These are phyloP conservation scores for Candida sanyiensis DNA, from an alignment of 805 yeast genomes.

Conservation along the genomic window DNA sequence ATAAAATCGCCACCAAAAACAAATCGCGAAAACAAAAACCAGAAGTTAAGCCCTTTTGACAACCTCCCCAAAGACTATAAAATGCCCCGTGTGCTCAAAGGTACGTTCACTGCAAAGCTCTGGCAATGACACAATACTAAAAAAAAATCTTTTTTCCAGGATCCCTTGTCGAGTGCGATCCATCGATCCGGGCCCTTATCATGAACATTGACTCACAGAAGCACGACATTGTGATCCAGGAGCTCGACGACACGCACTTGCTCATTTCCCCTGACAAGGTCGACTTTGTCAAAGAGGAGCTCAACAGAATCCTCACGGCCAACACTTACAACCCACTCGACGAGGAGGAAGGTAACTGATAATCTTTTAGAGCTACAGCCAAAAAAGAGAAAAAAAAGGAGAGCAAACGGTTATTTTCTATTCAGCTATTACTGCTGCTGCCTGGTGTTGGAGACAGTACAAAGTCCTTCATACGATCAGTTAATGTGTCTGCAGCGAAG, in stretches of 20 bases:
- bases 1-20: no score
- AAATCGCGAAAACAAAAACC: no score
- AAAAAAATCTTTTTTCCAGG: slow-evolving; percentile 17
- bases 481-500: slow-evolving; percentile 23
- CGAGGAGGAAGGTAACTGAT: slow-evolving; percentile 48
- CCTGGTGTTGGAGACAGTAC: no score
- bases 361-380: no score
- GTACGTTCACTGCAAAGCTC: slow-evolving; percentile 19
- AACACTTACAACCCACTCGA: slow-evolving; percentile 83
- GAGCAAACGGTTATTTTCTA: no score
- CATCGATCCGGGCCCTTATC: slow-evolving; percentile 84
- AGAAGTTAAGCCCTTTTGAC: no score
- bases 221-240: slow-evolving; percentile 71
- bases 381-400: no score
- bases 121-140: not conserved
- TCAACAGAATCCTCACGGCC: slow-evolving; percentile 68
- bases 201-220: slow-evolving; percentile 71
- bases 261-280: slow-evolving; percentile 76
- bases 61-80: no score
- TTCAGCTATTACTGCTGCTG: no score
- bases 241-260: slow-evolving; percentile 87
- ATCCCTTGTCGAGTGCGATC: slow-evolving; percentile 65
- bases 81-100: slow-evolving; percentile 53
- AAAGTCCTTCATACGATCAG: not conserved
- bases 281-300: slow-evolving; percentile 67